Base-by-base conservation (phyloP, 129 eudicot genomes). In the Lactuca saligna region DNA sequence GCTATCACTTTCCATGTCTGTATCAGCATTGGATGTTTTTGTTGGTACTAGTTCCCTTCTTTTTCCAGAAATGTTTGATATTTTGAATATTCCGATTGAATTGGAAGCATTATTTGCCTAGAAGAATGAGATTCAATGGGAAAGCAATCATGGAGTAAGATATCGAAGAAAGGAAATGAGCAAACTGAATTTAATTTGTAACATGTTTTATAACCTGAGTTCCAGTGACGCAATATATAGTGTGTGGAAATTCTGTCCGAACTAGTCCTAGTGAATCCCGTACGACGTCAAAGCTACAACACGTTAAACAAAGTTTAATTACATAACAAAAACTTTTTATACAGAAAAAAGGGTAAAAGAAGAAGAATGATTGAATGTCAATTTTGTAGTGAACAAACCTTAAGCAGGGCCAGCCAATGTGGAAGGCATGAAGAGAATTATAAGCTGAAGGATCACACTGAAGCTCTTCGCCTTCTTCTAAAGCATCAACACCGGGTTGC, bases 361-460 rank as follows among this genome's bases (percentile, higher is more conserved):
- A 25, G 2, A 0, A 25, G 29, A 25, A 25, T 25, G 7, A 20
- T 29, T 14, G 64, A 39, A n/a, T 2, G 61, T 4, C 12, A 49
- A 25, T 50, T 63, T 8, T 66, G 31, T 12, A 48, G 42, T 38
- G 7, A 25, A 25, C 29, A 25, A 38, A 94, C 99, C 97, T 94
- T 65, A 94, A 85, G 65, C 96, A 94, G 29, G 98, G 97, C 98
- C 98, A 93, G 12, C 98, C 98, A 70, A 86, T 80, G 72, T 93
- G 86, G 55, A 93, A 89, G 34, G 90, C 97, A 42, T 94, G 97
- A 54, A 89, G 96, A 49, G 99, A 90, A 69, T 94, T 86, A 59
- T 94, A 94, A 65, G 99, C 97, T 25, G 94, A 81, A 71, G 91
- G 91, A 66, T 94, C 97, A 80, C 97, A 94, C 81, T 87, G 97